phyloP scores from a whole-genome alignment of 1,139 yeast genomes.

The Yamadazyma songkhlaensis region DNA sequence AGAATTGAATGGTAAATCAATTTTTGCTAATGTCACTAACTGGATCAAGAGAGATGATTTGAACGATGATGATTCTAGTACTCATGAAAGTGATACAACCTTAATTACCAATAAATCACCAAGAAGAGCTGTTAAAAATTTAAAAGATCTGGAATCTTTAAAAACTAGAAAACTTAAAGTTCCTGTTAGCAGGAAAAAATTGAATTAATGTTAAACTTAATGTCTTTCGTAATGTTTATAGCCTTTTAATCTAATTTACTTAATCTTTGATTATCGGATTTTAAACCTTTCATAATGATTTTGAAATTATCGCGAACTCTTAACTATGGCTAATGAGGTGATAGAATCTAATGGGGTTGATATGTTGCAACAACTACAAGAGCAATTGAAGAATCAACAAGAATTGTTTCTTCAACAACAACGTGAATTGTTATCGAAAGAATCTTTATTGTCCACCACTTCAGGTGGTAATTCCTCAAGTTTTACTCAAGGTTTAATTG shows the following conservation, averaged over 20 bases:
- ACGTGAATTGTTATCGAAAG: constrained; percentile 22
- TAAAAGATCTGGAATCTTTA: constrained; percentile 6
- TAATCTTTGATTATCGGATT: background rate
- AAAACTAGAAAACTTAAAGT: constrained; percentile 14
- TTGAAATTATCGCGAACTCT: constrained; percentile 1
- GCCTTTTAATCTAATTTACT: background rate
- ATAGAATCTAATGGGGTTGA: constrained; percentile 1
- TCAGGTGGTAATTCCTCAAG: constrained; percentile 44
- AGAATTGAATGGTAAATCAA: constrained; percentile 43
- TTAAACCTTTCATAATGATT: background rate
- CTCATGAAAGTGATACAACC: constrained; percentile 14
- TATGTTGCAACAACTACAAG: constrained; percentile 20
- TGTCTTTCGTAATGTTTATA: background rate
- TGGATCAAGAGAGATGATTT: constrained; percentile 53
- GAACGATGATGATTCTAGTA: constrained; percentile 18
- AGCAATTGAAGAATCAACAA: constrained; percentile 31
- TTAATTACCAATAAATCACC: constrained; percentile 11
- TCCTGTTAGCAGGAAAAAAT: constrained; percentile 14
- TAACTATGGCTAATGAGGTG: constrained; percentile 4
- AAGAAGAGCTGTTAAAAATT: constrained; percentile 9
- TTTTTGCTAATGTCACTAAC: constrained; percentile 62
- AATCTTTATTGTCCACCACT: constrained; percentile 9
- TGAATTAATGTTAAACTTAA: background rate
- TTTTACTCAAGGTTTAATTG: constrained; percentile 70
- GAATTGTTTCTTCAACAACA: constrained; percentile 31